These are phyloP conservation scores for Eleusine coracana DNA, from an alignment of 176 grass and related monocot species.

Conservation along the genomic window DNA sequence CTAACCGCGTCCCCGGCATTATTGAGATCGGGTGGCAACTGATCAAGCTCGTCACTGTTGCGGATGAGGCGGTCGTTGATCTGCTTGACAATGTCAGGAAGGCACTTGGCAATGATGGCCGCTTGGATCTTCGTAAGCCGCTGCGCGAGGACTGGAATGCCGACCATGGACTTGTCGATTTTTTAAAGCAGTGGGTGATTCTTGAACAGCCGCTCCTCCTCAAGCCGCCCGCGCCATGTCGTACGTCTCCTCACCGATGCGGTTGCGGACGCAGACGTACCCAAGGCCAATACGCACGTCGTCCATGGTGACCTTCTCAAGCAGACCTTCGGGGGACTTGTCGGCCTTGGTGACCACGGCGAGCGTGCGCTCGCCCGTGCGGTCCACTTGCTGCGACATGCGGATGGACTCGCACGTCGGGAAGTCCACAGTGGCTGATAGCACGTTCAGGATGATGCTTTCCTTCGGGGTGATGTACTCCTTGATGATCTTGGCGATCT, in stretches of 20 bases:
- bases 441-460: slow-evolving; percentile 78
- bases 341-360: slow-evolving; percentile 70
- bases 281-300: slow-evolving; percentile 62
- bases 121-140: slow-evolving; percentile 45
- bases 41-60: slow-evolving; percentile 34
- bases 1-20: slow-evolving; percentile 17
- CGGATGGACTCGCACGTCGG: slow-evolving; percentile 69
- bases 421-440: slow-evolving; percentile 65
- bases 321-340: slow-evolving; percentile 48
- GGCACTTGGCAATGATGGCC: slow-evolving; percentile 41
- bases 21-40: slow-evolving; percentile 36
- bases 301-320: slow-evolving; percentile 72
- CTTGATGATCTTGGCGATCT: slow-evolving; percentile 53
- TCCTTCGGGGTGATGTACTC: slow-evolving; percentile 52
- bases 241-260: slow-evolving; percentile 54
- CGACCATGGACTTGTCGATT: slow-evolving; percentile 58
- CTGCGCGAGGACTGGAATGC: slow-evolving; percentile 48
- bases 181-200: slow-evolving; percentile 24
- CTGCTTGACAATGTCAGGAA: slow-evolving; percentile 50
- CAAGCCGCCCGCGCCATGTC: neutral
- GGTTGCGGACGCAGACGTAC: slow-evolving; percentile 74
- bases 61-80: slow-evolving; percentile 62
- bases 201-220: slow-evolving; percentile 43
- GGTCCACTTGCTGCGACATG: slow-evolving; percentile 76
- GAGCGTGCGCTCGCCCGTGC: slow-evolving; percentile 57